A percentile compares a stretch with the other conserved stretches of the same genome.
phyloP scores from a whole-genome alignment of 1,139 yeast species.

The Entelexis sorbosivorans region DNA sequence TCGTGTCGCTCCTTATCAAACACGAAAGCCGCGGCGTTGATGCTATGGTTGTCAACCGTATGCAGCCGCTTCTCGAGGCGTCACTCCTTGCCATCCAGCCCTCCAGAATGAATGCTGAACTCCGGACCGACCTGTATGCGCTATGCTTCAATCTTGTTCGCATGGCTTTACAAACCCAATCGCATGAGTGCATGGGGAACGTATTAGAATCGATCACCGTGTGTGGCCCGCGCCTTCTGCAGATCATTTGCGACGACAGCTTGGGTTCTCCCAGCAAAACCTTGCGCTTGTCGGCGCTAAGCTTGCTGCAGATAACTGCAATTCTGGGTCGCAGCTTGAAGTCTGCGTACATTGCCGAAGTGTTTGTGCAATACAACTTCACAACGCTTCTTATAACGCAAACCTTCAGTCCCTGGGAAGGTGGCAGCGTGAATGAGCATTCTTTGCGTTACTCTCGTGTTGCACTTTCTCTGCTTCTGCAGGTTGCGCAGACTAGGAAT shows the following conservation, averaged over 20 bases:
- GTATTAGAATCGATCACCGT: slow-evolving; percentile 42
- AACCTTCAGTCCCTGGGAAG: background rate
- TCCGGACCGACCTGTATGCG: slow-evolving; percentile 71
- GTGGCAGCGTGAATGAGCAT: slow-evolving; percentile 25
- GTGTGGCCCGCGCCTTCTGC: slow-evolving; percentile 52
- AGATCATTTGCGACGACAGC: slow-evolving; percentile 63
- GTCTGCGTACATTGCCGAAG: slow-evolving; percentile 49
- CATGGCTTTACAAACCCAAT: slow-evolving; percentile 29
- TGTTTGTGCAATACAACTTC: slow-evolving; percentile 54
- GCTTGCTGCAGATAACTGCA: slow-evolving; percentile 59
- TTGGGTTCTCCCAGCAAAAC: slow-evolving; percentile 62
- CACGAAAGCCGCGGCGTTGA: slow-evolving; percentile 39
- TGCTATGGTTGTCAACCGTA: slow-evolving; percentile 36
- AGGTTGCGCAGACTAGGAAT: slow-evolving; percentile 60
- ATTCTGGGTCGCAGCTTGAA: slow-evolving; percentile 44
- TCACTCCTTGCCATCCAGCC: slow-evolving; percentile 63
- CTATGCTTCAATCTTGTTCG: slow-evolving; percentile 53
- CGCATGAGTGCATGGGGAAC: slow-evolving; percentile 28
- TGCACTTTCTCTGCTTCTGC: slow-evolving; percentile 52
- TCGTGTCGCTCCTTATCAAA: slow-evolving; percentile 58
- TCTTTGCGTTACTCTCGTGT: slow-evolving; percentile 70
- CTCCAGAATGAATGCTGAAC: slow-evolving; percentile 52
- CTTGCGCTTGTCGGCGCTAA: slow-evolving; percentile 62
- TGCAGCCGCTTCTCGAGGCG: slow-evolving; percentile 60
- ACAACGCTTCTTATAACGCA: slow-evolving; percentile 11